Base-by-base conservation (phyloP, 768 basidiomycete genomes). In the Trametes maxima region DNA sequence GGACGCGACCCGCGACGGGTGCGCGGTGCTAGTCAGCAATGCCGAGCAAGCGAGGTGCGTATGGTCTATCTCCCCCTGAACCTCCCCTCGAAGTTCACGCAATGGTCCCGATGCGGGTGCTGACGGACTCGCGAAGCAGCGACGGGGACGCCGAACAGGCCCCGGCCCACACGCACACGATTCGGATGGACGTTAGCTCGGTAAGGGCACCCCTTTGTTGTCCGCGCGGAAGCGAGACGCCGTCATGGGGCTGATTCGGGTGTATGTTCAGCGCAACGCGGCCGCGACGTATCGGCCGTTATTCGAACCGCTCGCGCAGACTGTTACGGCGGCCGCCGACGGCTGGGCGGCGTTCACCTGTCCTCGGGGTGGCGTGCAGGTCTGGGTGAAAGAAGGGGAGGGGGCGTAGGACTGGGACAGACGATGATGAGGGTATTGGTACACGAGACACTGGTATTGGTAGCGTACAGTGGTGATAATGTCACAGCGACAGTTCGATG, bases 11-110 rank as follows among this genome's bases (percentile, higher is more conserved):
- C 82, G 80, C 68, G 65, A 72, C 12, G 90, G 89, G 13, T 93
- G 91, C 62, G 89, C 77, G 1, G 90, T 93, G 1, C 72, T 92
- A 17, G 69, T 92, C 13, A 89, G 88, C 71, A 92, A 91, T 68
- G 62, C 63, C 33, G 54, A 65, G 44, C 49, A 47, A 10, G 56
- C 57, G 62, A 19, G 37, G 65, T 65, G 57, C 24, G 59, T 52
- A 37, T 21, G 19, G 40, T 6, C 17, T 21, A 33, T 5, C 42
- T n/a, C 12, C n/a, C 28, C 8, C 28, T 3, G 4, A 33, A 33
- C 28, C 28, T 33, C 28, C 28, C 28, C 28, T 33, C 28, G 28
- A 8, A 40, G 39, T 14, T 22, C 21, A 6, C 45, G 21, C 19
- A 46, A 22, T 11, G 17, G 24, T 22, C 33, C 21, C 28, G 45